Evolutionary conservation across 1,284 basidiomycete species (phyloP).

Genomic region (Puccinia horiana): DNA sequence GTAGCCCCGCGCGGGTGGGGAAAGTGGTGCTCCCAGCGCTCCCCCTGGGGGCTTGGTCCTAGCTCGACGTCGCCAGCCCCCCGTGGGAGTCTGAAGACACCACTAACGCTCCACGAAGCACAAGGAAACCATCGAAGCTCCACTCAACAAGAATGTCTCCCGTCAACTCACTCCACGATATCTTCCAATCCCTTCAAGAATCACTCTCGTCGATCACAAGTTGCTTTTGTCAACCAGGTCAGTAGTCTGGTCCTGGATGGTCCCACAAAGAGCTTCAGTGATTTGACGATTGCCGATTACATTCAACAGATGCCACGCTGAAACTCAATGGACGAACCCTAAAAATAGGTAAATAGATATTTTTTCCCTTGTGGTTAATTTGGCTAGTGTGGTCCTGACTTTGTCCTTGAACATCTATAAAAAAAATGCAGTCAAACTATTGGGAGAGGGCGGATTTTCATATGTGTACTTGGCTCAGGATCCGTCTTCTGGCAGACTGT

Average conservation of each 20-base stretch:
- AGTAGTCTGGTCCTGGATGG: not conserved
- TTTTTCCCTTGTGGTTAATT: not conserved
- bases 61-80: not conserved
- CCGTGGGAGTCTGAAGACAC: not conserved
- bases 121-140: not conserved
- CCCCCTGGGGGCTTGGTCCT: not conserved
- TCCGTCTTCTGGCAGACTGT: slow-evolving; percentile 54
- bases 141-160: not conserved
- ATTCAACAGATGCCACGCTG: slow-evolving; percentile 24
- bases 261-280: not conserved
- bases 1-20: not conserved
- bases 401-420: not conserved
- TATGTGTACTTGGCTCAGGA: slow-evolving; percentile 57
- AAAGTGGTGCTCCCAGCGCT: not conserved
- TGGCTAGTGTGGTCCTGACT: slow-evolving; percentile 6
- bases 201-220: slow-evolving; percentile 35
- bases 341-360: slow-evolving; percentile 22
- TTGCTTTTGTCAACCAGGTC: slow-evolving; percentile 48
- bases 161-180: not conserved
- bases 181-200: slow-evolving; percentile 35
- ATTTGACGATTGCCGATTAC: not conserved
- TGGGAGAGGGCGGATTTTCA: slow-evolving; percentile 56
- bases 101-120: not conserved
- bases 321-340: slow-evolving; percentile 43
- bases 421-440: slow-evolving; percentile 41